Conservation (phyloP, 306 rosid genomes). For the Vigna trinervia region DNA sequence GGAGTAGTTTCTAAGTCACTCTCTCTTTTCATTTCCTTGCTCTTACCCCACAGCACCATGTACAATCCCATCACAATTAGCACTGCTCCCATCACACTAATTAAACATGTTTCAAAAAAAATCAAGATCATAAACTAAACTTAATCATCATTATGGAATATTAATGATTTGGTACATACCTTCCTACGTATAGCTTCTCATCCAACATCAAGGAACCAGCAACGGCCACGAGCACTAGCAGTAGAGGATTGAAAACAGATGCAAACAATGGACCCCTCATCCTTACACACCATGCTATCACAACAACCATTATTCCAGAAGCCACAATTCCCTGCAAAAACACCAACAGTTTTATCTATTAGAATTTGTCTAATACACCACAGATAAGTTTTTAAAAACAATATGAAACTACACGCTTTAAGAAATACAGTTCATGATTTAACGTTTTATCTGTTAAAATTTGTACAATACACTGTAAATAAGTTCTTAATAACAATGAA, state of each 20-base stretch:
- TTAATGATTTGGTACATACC: constrained; percentile 36
- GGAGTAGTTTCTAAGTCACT: constrained; percentile 25
- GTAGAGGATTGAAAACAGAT: constrained; percentile 48
- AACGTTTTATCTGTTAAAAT: no score
- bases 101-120: constrained; percentile 13
- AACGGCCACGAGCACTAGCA: constrained; percentile 49
- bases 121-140: constrained; percentile 1
- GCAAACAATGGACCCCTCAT: constrained; percentile 47
- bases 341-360: not conserved
- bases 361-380: no score
- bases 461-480: no score
- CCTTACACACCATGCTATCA: constrained; percentile 45
- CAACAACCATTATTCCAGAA: constrained; percentile 44
- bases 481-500: no score
- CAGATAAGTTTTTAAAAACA: no score
- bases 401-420: no score
- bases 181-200: constrained; percentile 52
- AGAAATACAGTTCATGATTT: no score
- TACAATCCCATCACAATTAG: constrained; percentile 51
- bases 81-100: constrained; percentile 51
- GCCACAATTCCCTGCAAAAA: constrained; percentile 46
- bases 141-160: not conserved
- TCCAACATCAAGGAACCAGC: constrained; percentile 52
- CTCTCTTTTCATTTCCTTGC: constrained; percentile 42
- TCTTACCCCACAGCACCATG: constrained; percentile 54